phyloP scores from a whole-genome alignment of 1,284 basidiomycete species.

The Peniophora sp. region DNA sequence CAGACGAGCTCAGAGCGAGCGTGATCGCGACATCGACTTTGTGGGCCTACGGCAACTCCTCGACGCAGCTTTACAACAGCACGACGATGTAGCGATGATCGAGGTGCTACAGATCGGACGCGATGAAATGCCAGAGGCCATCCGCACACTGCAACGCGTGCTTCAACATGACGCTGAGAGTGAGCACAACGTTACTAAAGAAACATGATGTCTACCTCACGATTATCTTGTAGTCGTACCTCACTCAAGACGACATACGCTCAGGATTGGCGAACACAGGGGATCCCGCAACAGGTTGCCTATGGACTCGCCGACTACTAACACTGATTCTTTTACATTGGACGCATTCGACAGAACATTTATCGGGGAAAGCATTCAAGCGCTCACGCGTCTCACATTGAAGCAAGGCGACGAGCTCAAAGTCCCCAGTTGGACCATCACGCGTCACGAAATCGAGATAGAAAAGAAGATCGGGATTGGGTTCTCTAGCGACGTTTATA shows the following conservation, averaged over 20 bases:
- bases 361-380: slow-evolving; percentile 40
- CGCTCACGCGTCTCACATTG: slow-evolving; percentile 30
- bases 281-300: no score
- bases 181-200: no score
- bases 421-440: slow-evolving; percentile 70
- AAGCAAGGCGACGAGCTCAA: slow-evolving; percentile 25
- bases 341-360: slow-evolving; percentile 36
- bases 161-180: slow-evolving; percentile 30
- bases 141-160: slow-evolving; percentile 68
- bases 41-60: slow-evolving; percentile 52
- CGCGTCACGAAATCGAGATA: slow-evolving; percentile 57
- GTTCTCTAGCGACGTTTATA: slow-evolving; percentile 65
- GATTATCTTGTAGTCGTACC: no score
- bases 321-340: no score
- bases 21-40: slow-evolving; percentile 46
- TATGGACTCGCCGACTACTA: no score
- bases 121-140: slow-evolving; percentile 71
- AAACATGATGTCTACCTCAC: no score
- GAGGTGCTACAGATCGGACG: slow-evolving; percentile 52
- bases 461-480: slow-evolving; percentile 58
- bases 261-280: neutral
- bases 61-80: slow-evolving; percentile 45
- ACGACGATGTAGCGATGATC: slow-evolving; percentile 58
- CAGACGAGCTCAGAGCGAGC: slow-evolving; percentile 41
- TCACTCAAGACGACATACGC: no score